Evolutionary conservation across 352 stramenopile genomes (phyloP).

Genomic region (Discostella stelligera): DNA sequence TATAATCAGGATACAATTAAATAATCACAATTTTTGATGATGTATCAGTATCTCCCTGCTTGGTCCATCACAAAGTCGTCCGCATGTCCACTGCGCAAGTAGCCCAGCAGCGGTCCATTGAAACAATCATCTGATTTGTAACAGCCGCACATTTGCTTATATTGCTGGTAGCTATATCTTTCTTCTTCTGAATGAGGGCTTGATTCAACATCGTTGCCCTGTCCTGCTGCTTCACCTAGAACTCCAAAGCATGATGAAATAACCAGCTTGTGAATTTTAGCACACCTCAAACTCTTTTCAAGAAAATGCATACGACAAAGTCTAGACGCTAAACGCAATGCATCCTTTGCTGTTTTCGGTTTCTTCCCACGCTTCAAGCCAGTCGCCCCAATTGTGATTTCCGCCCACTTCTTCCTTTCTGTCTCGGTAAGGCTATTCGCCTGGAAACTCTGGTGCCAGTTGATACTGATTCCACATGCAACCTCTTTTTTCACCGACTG

Average conservation of each 20-base stretch:
- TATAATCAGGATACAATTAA: neutral
- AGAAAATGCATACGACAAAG: constrained; percentile 54
- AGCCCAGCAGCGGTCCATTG: constrained; percentile 23
- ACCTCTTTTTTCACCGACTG: constrained; percentile 31
- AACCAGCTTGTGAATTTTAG: constrained; percentile 3
- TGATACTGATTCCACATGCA: constrained; percentile 66
- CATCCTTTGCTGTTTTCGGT: constrained; percentile 56
- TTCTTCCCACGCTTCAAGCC: constrained; percentile 78
- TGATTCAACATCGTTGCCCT: neutral
- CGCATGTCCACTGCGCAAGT: constrained; percentile 11
- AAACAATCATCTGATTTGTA: constrained; percentile 10
- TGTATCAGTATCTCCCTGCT: neutral
- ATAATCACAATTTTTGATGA: neutral
- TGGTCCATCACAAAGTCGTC: constrained; percentile 17
- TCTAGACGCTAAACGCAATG: constrained; percentile 50
- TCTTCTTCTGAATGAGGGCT: neutral
- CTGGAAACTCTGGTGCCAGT: constrained; percentile 53
- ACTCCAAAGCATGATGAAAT: neutral
- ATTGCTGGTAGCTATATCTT: constrained; percentile 12
- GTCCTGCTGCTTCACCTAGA: neutral
- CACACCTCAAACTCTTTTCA: constrained; percentile 13
- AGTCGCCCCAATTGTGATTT: constrained; percentile 67
- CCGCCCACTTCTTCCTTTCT: constrained; percentile 16
- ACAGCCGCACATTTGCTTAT: constrained; percentile 9
- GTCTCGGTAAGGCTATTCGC: neutral